Evolutionary conservation across 75 land plant species (phyloP), one percentile per base, ranked within the genome.

Genomic region (Cryptomeria japonica): DNA sequence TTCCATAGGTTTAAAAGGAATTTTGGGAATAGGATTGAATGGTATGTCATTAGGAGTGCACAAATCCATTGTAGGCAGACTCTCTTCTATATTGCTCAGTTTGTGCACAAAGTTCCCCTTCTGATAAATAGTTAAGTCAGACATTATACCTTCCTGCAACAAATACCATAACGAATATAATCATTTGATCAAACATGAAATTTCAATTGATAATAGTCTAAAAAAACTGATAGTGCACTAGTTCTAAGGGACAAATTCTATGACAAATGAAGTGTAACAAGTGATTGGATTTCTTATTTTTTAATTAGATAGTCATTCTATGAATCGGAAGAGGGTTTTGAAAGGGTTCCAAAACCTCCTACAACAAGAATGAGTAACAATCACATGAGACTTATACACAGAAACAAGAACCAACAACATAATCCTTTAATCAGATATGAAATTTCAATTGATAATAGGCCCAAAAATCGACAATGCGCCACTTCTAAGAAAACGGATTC

Each of bases 1-100:
- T 46, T 91, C 92, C 88, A 91, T 86, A n/a, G 92, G 91, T 88
- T 91, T 91, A 39, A 61, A 85, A 41, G 92, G 92, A n/a, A 88
- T 91, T 73, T 91, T 91, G 38, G 90, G 90, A 51, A 91, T 85
- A 28, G 92, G 85, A 31, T 85, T 64, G 36, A 53, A 90, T 46
- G 90, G 31, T 53, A 58, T 88, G 19, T 82, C 44, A n/a, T 53
- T 56, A 9, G 86, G 86, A 36, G 3, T 56, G 37, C 38, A 34
- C 38, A 85, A 53, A 15, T 36, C 55, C 58, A 34, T 53, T 53
- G 64, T 68, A 55, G 86, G 68, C 41, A 85, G 86, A 55, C 41
- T 47, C 68, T 85, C 86, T 85, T 85, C 86, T 85, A 85, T 85
- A 14, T 85, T 85, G 22, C 86, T 56, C 41, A 85, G 86, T 53